Percentiles rank a stretch among this genome's conserved stretches.
These are phyloP conservation scores for Waltiozyma sp. DNA, from an alignment of 1,139 yeast species.

Conservation along the genomic window DNA sequence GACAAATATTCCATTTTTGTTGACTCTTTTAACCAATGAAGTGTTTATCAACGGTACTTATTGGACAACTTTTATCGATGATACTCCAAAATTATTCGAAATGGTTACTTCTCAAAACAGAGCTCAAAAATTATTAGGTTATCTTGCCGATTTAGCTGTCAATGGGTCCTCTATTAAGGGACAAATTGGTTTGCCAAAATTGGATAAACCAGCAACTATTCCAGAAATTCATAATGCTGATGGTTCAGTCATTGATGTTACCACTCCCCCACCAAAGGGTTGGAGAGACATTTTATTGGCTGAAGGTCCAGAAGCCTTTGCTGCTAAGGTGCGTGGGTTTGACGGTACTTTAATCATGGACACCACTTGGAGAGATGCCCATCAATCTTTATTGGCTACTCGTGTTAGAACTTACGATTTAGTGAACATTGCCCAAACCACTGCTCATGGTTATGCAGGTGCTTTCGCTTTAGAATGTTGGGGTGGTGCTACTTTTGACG, in stretches of 20 bases:
- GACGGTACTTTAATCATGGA: slow-evolving; percentile 91
- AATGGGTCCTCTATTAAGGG: slow-evolving; percentile 95
- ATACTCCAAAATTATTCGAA: slow-evolving; percentile 90
- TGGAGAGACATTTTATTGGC: slow-evolving; percentile 84
- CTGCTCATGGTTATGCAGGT: slow-evolving; percentile 82
- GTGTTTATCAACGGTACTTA: slow-evolving; percentile 82
- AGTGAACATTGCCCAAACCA: slow-evolving; percentile 83
- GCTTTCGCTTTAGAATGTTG: slow-evolving; percentile 97
- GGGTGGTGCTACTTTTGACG: slow-evolving; percentile 99
- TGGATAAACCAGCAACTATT: slow-evolving; percentile 59
- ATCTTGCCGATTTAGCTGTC: slow-evolving; percentile 85
- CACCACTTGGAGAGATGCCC: slow-evolving; percentile 99
- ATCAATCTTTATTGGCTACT: slow-evolving; percentile 95
- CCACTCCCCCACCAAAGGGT: slow-evolving; percentile 53
- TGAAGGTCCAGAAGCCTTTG: slow-evolving; percentile 83
- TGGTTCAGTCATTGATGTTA: slow-evolving; percentile 47
- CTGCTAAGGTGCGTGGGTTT: slow-evolving; percentile 72
- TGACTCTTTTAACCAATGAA: slow-evolving; percentile 86
- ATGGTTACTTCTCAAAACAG: slow-evolving; percentile 94
- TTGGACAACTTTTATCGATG: slow-evolving; percentile 99
- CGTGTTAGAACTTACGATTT: slow-evolving; percentile 93
- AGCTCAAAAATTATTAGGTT: slow-evolving; percentile 85
- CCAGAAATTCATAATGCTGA: slow-evolving; percentile 58
- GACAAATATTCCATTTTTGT: slow-evolving; percentile 91
- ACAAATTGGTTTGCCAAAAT: slow-evolving; percentile 85